Percentiles rank a stretch among this genome's conserved stretches.
These are phyloP conservation scores for Sonneratia alba DNA, from an alignment of 345 rosid genomes.

Conservation along the genomic window DNA sequence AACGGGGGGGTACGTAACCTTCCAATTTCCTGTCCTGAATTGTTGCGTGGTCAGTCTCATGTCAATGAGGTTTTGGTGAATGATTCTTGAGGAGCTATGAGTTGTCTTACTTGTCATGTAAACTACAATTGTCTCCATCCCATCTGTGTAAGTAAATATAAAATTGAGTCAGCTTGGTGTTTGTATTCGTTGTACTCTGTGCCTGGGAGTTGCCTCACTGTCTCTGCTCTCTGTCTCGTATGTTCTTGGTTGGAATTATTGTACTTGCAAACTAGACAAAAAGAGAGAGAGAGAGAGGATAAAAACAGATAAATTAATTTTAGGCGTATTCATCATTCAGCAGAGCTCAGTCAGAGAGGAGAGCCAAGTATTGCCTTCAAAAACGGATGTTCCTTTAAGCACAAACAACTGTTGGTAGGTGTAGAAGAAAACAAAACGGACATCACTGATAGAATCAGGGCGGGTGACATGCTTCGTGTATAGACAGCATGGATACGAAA, in stretches of 20 bases:
- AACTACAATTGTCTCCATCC: background rate
- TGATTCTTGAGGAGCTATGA: background rate
- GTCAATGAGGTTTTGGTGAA: background rate
- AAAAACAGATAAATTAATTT: background rate
- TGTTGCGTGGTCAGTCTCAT: background rate
- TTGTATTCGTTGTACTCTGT: background rate
- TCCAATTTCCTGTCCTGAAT: background rate
- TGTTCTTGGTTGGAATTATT: background rate
- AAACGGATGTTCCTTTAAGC: constrained; percentile 35
- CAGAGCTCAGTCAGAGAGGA: background rate
- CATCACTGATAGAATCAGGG: background rate
- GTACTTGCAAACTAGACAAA: background rate
- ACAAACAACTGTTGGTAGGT: constrained; percentile 27
- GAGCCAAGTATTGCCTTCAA: constrained; percentile 25
- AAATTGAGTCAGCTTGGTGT: background rate
- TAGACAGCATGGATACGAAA: too few species aligned
- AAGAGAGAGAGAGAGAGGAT: background rate
- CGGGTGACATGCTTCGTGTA: too few species aligned
- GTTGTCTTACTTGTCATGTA: constrained; percentile 1
- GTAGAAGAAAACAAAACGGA: constrained; percentile 18
- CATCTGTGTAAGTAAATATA: background rate
- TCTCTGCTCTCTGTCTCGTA: background rate
- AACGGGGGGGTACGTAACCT: background rate
- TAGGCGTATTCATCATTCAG: background rate
- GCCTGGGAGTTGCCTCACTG: background rate